Evolutionary conservation across 2,329 filamentous ascomycete genomes (phyloP), one percentile per base, ranked within the genome.

Genomic region (Orbilia ellipsospora): DNA sequence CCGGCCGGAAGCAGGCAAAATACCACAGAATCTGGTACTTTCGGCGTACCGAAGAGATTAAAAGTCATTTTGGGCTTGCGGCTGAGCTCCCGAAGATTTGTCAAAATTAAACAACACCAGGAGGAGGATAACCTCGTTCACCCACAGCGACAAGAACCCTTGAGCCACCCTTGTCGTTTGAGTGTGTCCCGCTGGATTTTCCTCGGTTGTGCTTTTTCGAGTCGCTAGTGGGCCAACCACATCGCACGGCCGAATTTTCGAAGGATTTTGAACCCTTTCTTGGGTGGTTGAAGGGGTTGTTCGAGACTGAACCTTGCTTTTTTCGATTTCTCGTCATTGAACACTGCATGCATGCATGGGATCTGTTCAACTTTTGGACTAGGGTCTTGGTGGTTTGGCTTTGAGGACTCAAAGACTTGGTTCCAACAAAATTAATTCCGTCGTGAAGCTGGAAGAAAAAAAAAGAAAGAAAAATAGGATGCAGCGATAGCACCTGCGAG

Each of bases 1-100:
- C 51, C 55, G 64, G 12, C 72, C 72, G 20, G 40, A 69, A 60
- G 54, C 64, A 56, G 72, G 64, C 45, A 69, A 64, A 69, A 62
- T 67, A 62, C 36, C n/a, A 23, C 26, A 23, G 31, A 36, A 36
- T 36, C 31, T 36, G 31, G 31, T 45, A 45, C 16, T 20, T 8
- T 20, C 48, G 12, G 15, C 15, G 26, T 62, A 45, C 60, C 62
- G 42, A 36, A 36, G 31, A 40, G 54, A 61, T 61, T 51, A 28
- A 26, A 45, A 63, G 62, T 67, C 54, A 63, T 18, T 31, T 44
- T 45, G 61, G 57, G 42, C 48, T 64, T 75, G 72, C 72, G 72
- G 72, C 72, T 75, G 72, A 75, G 72, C 72, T 69, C 64, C 64
- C 64, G 59, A 65, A 44, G 56, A 75, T 75, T 75, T 75, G 72